Evolutionary conservation across 1,139 yeast species (phyloP), one percentile per base, ranked within the genome.

Genomic region (Ogataea hybrid): DNA sequence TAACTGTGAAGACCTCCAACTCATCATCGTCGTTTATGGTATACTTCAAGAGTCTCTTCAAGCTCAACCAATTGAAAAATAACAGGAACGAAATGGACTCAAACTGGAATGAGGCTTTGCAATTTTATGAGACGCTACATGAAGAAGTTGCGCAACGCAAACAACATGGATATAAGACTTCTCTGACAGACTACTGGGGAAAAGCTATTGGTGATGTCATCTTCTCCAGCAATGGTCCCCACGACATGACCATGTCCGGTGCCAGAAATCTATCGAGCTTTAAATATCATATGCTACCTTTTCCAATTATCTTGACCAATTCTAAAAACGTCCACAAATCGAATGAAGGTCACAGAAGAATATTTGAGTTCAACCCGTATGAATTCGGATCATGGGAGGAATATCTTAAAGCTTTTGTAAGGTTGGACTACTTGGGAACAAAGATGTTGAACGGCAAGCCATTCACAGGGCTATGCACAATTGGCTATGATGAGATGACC

Each of bases 131-230:
- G 34, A 35, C 34, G 1, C 28, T 47, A 8, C 48, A 78, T 50
- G 56, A 66, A 16, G 80, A 77, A 47, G 79, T 79, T 0, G 62
- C 75, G 31, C 58, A 71, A 2, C 79, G 81, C 50, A 75, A 71
- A 47, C 49, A 61, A 12, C 65, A 70, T 2, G 85, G 85, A 0
- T 77, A 72, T 50, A 70, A 70, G 23, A 63, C 79, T 0, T 77
- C 85, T 0, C 68, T 81, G 33, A 81, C 86, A 0, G 87, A 81
- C 53, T 81, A 80, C 49, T 79, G 85, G 84, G 86, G 84, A 0
- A 64, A 80, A 47, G 84, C 84, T 1, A 61, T 81, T 32, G 67
- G 77, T 5, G 64, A 70, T 48, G 64, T 64, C 32, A 63, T 76
- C 4, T 75, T 75, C 39, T 66, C 70, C 0, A 53, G 20, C 20